These are phyloP conservation scores for Cardiospermum halicacabum DNA, from an alignment of 345 rosid genomes.

Conservation along the genomic window DNA sequence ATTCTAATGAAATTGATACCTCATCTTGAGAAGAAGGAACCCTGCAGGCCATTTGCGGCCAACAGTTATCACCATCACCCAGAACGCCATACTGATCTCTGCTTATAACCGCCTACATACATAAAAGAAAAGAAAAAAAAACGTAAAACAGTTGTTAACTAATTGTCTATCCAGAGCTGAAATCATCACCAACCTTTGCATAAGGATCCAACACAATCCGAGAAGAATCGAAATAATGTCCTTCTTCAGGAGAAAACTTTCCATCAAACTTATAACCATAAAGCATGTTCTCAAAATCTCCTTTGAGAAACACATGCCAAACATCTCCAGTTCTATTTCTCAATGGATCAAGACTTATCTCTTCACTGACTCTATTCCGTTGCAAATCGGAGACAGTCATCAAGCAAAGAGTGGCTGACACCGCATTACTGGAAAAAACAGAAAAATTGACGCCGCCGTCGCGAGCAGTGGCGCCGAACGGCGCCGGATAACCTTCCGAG, in stretches of 20 bases:
- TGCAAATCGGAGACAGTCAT: conserved; percentile 55
- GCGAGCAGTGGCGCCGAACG: conserved; percentile 67
- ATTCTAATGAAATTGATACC: conserved; percentile 37
- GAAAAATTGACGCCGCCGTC: conserved; percentile 87
- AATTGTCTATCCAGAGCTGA: too few species aligned
- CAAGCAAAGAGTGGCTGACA: conserved; percentile 73
- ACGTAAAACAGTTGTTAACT: too few species aligned
- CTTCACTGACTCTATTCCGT: conserved; percentile 62
- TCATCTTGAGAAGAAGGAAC: conserved; percentile 57
- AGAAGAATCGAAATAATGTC: conserved; percentile 61
- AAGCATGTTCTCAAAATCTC: conserved; percentile 63
- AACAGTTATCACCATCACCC: conserved; percentile 61
- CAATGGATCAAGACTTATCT: conserved; percentile 62
- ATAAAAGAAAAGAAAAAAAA: too few species aligned
- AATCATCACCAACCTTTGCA: conserved; percentile 56
- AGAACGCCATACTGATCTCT: conserved; percentile 77
- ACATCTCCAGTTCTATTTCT: conserved; percentile 72
- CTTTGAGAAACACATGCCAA: conserved; percentile 80
- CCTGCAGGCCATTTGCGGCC: conserved; percentile 97
- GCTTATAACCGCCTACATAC: conserved; percentile 70
- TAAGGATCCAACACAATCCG: conserved; percentile 80
- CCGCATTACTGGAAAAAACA: conserved; percentile 63
- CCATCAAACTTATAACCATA: conserved; percentile 86
- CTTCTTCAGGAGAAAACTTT: conserved; percentile 58
- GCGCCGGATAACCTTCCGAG: conserved; percentile 58